Evolutionary conservation across 345 rosid species (phyloP).

Genomic region (Hevea brasiliensis): DNA sequence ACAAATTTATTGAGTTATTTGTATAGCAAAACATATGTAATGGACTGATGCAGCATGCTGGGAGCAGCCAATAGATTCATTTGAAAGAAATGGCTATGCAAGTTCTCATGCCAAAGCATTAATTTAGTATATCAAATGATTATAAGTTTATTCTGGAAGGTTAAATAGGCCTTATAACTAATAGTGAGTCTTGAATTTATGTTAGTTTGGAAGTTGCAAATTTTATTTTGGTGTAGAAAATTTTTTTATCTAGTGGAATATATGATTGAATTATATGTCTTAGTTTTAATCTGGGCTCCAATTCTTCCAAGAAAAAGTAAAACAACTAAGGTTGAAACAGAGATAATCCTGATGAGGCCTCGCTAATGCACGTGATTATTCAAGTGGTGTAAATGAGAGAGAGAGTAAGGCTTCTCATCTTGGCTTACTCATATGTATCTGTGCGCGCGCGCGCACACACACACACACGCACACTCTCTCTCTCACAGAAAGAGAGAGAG

Average conservation of each 20-base stretch:
- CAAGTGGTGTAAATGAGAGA: background rate
- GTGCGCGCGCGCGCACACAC: too few species aligned
- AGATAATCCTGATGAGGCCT: background rate
- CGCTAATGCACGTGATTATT: background rate
- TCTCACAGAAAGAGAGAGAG: too few species aligned
- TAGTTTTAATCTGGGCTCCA: background rate
- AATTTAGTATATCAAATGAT: background rate
- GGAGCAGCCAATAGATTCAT: background rate
- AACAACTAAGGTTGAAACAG: too few species aligned
- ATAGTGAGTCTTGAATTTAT: background rate
- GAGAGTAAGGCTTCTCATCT: too few species aligned
- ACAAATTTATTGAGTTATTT: background rate
- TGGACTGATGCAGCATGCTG: background rate
- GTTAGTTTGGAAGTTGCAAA: background rate
- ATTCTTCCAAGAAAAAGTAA: background rate
- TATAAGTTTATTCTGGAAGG: background rate
- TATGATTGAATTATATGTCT: background rate
- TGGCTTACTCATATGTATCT: too few species aligned
- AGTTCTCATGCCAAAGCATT: too few species aligned
- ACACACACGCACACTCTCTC: too few species aligned
- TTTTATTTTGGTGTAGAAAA: background rate
- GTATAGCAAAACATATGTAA: background rate
- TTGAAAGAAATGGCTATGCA: background rate
- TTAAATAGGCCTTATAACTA: background rate
- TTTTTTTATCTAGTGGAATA: background rate